phyloP scores from a whole-genome alignment of 2,329 filamentous ascomycete species.

The Alternaria ventricosa region DNA sequence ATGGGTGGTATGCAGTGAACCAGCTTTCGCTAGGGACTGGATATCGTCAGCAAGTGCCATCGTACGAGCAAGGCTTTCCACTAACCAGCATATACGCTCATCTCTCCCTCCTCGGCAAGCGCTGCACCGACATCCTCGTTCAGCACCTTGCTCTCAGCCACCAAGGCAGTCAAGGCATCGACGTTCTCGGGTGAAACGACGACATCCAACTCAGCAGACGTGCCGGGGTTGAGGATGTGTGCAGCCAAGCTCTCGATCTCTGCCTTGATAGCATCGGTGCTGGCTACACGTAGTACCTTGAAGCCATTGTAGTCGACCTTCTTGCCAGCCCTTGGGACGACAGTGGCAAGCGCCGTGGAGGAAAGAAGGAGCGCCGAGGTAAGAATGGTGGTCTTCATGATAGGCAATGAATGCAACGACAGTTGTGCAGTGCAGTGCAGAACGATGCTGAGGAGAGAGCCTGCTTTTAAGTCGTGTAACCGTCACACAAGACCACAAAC shows the following conservation, averaged over 20 bases:
- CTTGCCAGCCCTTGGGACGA: conserved; percentile 33
- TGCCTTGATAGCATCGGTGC: conserved; percentile 29
- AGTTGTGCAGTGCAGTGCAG: conserved; percentile 1
- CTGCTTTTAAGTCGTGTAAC: conserved; percentile 21
- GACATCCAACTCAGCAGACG: conserved; percentile 38
- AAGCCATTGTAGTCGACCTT: conserved; percentile 48
- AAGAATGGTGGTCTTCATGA: conserved; percentile 40
- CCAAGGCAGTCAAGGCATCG: conserved; percentile 37
- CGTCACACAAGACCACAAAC: not conserved
- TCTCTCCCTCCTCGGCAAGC: conserved; percentile 39
- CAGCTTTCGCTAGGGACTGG: conserved; percentile 42
- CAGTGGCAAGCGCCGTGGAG: conserved; percentile 30
- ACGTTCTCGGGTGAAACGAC: conserved; percentile 45
- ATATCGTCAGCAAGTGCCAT: conserved; percentile 2
- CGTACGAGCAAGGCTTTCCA: not conserved
- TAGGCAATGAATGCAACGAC: conserved; percentile 11
- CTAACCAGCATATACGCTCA: conserved; percentile 37
- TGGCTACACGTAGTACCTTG: conserved; percentile 42
- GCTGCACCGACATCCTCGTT: conserved; percentile 45
- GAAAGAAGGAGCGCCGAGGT: conserved; percentile 32
- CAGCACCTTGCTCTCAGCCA: conserved; percentile 35
- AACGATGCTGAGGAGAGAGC: not conserved
- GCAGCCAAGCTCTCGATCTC: conserved; percentile 41
- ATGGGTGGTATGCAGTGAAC: conserved; percentile 48
- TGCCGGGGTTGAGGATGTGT: conserved; percentile 43